Percentiles rank a stretch among this genome's conserved stretches.
Conservation (phyloP, 495 filamentous ascomycete species). For the Aspergillus avenaceus region DNA sequence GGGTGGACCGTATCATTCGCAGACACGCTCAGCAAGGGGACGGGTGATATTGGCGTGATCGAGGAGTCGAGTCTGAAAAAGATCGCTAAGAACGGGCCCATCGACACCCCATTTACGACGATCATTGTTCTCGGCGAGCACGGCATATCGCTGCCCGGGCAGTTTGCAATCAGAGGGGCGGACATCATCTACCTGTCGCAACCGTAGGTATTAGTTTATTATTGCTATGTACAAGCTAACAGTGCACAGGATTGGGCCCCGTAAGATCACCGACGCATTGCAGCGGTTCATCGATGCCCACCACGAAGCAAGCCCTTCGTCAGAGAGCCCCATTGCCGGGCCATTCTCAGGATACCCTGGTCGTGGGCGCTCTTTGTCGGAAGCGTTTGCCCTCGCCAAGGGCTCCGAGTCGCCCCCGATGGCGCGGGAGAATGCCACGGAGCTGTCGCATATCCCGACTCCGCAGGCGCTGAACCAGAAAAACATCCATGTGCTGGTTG, state of each 20-base stretch:
- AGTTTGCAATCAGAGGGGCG: constrained; percentile 5
- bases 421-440: constrained; percentile 8
- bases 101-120: constrained; percentile 16
- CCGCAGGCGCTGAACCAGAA: constrained; percentile 3
- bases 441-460: neutral
- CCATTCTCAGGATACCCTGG: constrained; percentile 7
- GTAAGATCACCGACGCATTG: constrained; percentile 23
- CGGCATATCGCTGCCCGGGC: constrained; percentile 4
- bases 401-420: constrained; percentile 14
- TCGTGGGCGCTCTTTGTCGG: constrained; percentile 5
- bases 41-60: constrained; percentile 28
- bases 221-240: constrained; percentile 9
- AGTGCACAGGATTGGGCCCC: constrained; percentile 26
- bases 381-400: constrained; percentile 12
- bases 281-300: constrained; percentile 14
- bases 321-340: constrained; percentile 1
- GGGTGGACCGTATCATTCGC: constrained; percentile 29
- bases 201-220: constrained; percentile 20
- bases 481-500: constrained; percentile 32
- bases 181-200: constrained; percentile 25
- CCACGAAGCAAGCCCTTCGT: neutral
- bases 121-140: constrained; percentile 28
- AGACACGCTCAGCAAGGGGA: constrained; percentile 19
- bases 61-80: constrained; percentile 23
- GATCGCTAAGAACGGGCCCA: constrained; percentile 4